Conservation (phyloP, 495 filamentous ascomycete species). For the Aspergillus biplanus region DNA sequence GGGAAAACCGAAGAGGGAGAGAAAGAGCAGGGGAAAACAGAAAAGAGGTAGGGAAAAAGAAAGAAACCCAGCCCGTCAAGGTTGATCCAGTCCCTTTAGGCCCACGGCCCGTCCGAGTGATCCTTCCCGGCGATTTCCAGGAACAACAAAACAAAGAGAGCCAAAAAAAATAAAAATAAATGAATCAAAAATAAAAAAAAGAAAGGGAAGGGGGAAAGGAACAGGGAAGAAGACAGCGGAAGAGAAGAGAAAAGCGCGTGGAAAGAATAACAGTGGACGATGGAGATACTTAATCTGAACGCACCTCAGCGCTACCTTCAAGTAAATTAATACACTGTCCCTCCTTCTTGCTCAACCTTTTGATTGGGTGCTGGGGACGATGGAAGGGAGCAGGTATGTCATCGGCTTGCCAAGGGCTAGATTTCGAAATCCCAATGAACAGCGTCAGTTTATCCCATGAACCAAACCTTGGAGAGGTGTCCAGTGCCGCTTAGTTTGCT, state of each 20-base stretch:
- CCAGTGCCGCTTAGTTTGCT: too few species aligned
- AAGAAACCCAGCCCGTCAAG: conserved; percentile 16
- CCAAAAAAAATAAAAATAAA: background rate
- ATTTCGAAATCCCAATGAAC: too few species aligned
- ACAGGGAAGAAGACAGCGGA: background rate
- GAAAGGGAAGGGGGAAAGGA: background rate
- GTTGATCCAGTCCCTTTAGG: background rate
- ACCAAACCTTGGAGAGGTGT: too few species aligned
- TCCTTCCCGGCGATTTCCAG: background rate
- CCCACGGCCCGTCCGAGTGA: conserved; percentile 4
- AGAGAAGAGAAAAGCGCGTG: background rate
- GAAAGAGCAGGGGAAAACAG: background rate
- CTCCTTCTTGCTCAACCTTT: too few species aligned
- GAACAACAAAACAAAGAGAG: background rate
- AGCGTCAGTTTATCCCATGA: too few species aligned
- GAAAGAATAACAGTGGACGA: background rate
- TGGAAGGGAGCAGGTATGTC: too few species aligned
- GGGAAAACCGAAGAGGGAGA: background rate
- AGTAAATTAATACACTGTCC: too few species aligned
- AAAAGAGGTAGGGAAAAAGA: conserved; percentile 2
- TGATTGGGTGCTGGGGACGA: too few species aligned
- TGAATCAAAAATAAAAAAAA: conserved; percentile 3
- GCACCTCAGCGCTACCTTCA: too few species aligned
- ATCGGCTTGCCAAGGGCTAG: too few species aligned
- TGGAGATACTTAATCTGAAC: too few species aligned